Conservation (phyloP, 345 rosid genomes). For the Durio zibethinus region DNA sequence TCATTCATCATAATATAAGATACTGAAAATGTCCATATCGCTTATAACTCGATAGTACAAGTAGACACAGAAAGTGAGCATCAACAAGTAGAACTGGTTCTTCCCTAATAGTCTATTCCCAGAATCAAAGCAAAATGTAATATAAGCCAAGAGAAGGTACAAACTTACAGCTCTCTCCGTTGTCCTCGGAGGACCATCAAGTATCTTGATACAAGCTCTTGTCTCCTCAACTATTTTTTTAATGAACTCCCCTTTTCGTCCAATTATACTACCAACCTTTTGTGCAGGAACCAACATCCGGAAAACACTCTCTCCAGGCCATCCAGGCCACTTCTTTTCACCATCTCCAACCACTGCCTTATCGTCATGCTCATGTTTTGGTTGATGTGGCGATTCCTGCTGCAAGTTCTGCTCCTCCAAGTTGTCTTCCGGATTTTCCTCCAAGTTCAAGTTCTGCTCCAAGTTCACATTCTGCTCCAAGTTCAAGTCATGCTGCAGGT, state of each 20-base stretch:
- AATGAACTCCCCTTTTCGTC: constrained; percentile 95
- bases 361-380: constrained; percentile 38
- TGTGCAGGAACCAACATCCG: constrained; percentile 98
- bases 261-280: constrained; percentile 97
- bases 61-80: not conserved
- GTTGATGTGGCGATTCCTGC: constrained; percentile 24
- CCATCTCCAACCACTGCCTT: constrained; percentile 36
- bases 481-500: not conserved
- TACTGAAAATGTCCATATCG: not conserved
- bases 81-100: not conserved
- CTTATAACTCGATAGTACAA: not conserved
- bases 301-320: constrained; percentile 99
- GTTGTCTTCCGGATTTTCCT: not conserved
- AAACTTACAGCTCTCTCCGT: constrained; percentile 96
- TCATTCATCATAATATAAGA: not conserved
- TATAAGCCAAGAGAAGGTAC: not conserved
- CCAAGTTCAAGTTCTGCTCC: not conserved
- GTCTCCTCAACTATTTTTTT: constrained; percentile 98
- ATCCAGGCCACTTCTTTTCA: constrained; percentile 99
- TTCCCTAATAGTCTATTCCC: constrained; percentile 7
- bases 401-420: constrained; percentile 11
- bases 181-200: constrained; percentile 99
- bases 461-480: not conserved
- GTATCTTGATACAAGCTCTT: constrained; percentile 93
- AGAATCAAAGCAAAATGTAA: not conserved